Percentiles rank a stretch among this genome's conserved stretches.
phyloP scores from a whole-genome alignment of 1,284 basidiomycete genomes.

The Ustilago hordei region DNA sequence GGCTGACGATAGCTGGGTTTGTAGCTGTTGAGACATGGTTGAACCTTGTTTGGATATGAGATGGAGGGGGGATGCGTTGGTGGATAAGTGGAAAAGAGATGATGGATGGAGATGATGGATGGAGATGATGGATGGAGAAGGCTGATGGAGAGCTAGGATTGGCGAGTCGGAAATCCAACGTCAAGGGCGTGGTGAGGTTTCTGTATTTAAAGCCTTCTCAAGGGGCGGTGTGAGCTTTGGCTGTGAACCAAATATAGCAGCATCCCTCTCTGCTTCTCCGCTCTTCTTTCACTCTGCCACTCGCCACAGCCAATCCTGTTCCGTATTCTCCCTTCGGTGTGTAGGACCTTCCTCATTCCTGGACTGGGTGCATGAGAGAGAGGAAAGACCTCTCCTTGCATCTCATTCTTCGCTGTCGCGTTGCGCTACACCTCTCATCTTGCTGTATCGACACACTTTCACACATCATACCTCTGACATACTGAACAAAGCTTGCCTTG shows the following conservation, averaged over 20 bases:
- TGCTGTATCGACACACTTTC: background rate
- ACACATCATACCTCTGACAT: background rate
- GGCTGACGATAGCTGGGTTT: constrained; percentile 18
- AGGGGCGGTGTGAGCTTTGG: background rate
- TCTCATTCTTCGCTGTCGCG: background rate
- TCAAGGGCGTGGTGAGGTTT: background rate
- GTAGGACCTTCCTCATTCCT: too few relatives aligned
- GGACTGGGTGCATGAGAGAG: background rate
- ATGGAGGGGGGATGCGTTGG: background rate
- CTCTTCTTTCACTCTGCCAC: background rate
- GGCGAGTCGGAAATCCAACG: constrained; percentile 18
- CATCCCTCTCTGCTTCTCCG: background rate
- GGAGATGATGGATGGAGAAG: background rate
- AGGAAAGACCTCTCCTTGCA: constrained; percentile 28
- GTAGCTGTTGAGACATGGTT: constrained; percentile 44
- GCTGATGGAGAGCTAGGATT: constrained; percentile 6
- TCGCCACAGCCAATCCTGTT: background rate
- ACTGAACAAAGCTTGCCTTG: background rate
- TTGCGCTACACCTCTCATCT: too few relatives aligned
- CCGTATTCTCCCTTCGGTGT: background rate
- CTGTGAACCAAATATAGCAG: background rate
- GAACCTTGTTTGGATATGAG: too few relatives aligned
- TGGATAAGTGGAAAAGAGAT: background rate
- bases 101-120: background rate
- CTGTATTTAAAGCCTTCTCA: background rate